Evolutionary conservation across 1,284 basidiomycete species (phyloP).

Genomic region (Trametes hirsuta): DNA sequence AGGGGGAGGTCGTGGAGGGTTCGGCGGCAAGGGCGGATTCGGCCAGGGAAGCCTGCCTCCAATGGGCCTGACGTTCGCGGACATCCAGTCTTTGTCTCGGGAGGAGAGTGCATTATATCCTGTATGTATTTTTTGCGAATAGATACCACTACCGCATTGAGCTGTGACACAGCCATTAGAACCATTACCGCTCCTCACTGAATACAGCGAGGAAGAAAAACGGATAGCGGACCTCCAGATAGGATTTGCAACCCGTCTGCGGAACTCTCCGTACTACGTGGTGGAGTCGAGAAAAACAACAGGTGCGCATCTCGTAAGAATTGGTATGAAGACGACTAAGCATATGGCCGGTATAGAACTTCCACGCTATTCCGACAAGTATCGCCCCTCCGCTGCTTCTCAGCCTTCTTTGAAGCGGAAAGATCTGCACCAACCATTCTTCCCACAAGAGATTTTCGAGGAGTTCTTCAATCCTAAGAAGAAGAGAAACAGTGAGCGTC

Average conservation of each 20-base stretch:
- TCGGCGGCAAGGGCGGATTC: constrained; percentile 48
- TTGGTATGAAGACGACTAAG: constrained; percentile 5
- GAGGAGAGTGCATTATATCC: constrained; percentile 79
- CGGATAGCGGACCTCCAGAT: constrained; percentile 65
- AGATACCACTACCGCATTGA: constrained; percentile 14
- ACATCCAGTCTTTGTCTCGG: constrained; percentile 72
- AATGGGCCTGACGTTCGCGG: constrained; percentile 79
- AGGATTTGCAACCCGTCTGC: constrained; percentile 64
- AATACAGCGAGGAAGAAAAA: constrained; percentile 65
- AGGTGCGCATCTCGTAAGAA: constrained; percentile 44
- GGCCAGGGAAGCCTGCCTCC: constrained; percentile 54
- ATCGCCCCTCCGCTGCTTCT: constrained; percentile 59
- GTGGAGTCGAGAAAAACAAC: constrained; percentile 69
- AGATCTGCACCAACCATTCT: constrained; percentile 74
- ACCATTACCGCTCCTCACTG: constrained; percentile 63
- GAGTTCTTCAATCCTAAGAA: constrained; percentile 77
- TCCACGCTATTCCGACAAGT: constrained; percentile 80
- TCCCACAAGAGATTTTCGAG: constrained; percentile 76
- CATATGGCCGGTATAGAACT: constrained; percentile 50
- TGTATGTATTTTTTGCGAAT: constrained; percentile 47
- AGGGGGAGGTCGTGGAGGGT: constrained; percentile 58
- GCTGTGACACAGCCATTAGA: constrained; percentile 51
- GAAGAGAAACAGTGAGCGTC: constrained; percentile 49
- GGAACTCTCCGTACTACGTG: constrained; percentile 71
- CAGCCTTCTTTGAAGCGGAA: constrained; percentile 69